Conservation (phyloP, 805 yeast species). For the Debaryomyces tyrocola region DNA sequence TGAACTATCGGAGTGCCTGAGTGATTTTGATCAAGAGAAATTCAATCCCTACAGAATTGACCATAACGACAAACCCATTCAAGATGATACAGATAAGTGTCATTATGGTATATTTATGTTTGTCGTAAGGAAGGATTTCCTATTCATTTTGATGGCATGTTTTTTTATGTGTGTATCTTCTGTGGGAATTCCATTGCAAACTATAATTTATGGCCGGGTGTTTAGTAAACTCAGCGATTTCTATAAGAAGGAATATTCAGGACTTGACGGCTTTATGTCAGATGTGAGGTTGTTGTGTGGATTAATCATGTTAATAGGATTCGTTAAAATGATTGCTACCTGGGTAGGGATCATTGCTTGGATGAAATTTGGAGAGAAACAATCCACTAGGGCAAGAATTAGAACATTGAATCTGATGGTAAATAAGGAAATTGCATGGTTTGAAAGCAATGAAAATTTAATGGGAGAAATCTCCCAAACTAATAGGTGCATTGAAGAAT, state of each 20-base stretch:
- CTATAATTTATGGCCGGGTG: conserved; percentile 66
- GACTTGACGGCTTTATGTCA: conserved; percentile 20
- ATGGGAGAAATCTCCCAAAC: conserved; percentile 66
- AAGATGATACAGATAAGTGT: neutral
- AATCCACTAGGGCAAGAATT: conserved; percentile 56
- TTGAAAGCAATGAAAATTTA: conserved; percentile 53
- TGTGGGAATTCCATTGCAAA: conserved; percentile 56
- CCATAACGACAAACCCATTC: neutral
- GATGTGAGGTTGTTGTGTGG: conserved; percentile 29
- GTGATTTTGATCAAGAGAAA: conserved; percentile 2
- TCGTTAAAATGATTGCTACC: conserved; percentile 26
- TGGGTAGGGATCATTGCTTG: conserved; percentile 63
- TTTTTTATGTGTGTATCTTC: conserved; percentile 52
- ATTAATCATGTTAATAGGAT: conserved; percentile 33
- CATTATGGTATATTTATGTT: conserved; percentile 13
- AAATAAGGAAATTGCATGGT: conserved; percentile 56
- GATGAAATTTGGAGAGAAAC: conserved; percentile 72
- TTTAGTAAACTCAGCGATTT: conserved; percentile 39
- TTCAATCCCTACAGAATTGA: neutral
- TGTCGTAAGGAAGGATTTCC: conserved; percentile 13
- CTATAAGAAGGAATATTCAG: conserved; percentile 28
- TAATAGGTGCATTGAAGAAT: conserved; percentile 74
- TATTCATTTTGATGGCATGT: conserved; percentile 20
- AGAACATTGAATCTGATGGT: conserved; percentile 46
- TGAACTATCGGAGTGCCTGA: conserved; percentile 2